Base-by-base conservation (phyloP, 1,139 yeast species). In the Suhomyces yuchorum region DNA sequence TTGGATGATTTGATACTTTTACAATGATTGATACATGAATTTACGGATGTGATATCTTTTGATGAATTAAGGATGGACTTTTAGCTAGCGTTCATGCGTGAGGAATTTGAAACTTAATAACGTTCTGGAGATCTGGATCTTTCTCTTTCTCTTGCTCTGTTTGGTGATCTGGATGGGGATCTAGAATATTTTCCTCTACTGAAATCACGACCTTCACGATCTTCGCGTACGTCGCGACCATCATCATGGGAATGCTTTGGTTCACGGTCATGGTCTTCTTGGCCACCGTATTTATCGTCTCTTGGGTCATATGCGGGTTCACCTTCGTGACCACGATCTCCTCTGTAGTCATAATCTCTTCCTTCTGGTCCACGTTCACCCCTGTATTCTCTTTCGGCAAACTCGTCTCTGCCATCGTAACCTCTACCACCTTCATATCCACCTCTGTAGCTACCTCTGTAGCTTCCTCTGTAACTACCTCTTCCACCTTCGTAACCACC, bases 61-160 rank as follows among this genome's bases (percentile, higher is more conserved):
- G 41, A 26, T 18, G 34, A 11, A 15, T 15, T 12, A 17, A 18
- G 15, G 41, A 11, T 7, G 33, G 39, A 28, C 24, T 26, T 44
- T 28, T 40, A 44, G 19, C 44, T 41, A 40, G 35, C 35, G n/a
- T 17, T 15, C 14, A 24, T 62, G 71, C 42, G 54, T 73, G 1
- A 47, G 69, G 48, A 44, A 44, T 67, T 37, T 18, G 28, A 61
- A 72, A 6, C 40, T 42, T 52, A 59, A 37, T 59, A 58, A 42
- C 72, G 67, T 50, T 66, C 73, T 11, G 77, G 77, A n/a, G 77
- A 71, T 56, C 76, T 68, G 35, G 77, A 71, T 59, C 77, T 63
- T 40, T 57, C 57, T 43, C 59, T 57, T 30, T 57, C 39, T 37
- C 39, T 37, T 44, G 65, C 65, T 56, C 70, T 65, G 48, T 64